Percentiles rank a stretch among this genome's conserved stretches.
Evolutionary conservation across 2,329 filamentous ascomycete genomes (phyloP).

Genomic region (Monilinia aucupariae): DNA sequence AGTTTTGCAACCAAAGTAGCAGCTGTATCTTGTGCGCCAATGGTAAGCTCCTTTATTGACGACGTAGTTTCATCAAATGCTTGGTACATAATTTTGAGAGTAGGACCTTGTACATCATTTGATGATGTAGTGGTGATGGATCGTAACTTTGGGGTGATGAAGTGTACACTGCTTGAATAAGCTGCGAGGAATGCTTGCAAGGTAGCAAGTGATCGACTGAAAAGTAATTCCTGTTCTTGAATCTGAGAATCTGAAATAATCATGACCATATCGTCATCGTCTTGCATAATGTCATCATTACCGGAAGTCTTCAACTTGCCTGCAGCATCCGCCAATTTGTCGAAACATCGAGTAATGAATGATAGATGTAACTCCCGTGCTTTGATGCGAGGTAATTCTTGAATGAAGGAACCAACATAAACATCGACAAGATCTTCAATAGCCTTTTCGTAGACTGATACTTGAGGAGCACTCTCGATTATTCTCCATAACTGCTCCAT

Average conservation of each 20-base stretch:
- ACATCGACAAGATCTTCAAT: constrained; percentile 67
- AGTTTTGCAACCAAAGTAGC: constrained; percentile 64
- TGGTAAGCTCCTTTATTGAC: constrained; percentile 55
- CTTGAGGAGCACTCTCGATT: constrained; percentile 62
- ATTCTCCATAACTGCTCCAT: constrained; percentile 79
- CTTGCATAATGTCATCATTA: constrained; percentile 40
- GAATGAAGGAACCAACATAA: constrained; percentile 55
- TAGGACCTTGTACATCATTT: constrained; percentile 54
- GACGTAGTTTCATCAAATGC: constrained; percentile 58
- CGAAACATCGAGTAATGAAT: constrained; percentile 68
- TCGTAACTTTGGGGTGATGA: constrained; percentile 53
- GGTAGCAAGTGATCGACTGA: constrained; percentile 63
- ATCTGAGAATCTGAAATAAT: constrained; percentile 45
- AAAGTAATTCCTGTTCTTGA: constrained; percentile 54
- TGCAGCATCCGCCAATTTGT: constrained; percentile 62
- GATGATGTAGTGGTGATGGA: constrained; percentile 48
- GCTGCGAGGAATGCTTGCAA: constrained; percentile 62
- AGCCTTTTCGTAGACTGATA: constrained; percentile 59
- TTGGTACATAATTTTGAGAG: constrained; percentile 66
- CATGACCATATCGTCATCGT: constrained; percentile 50
- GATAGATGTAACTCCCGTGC: constrained; percentile 58
- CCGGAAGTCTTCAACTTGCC: constrained; percentile 47
- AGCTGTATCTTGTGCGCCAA: constrained; percentile 67
- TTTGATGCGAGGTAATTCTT: constrained; percentile 44
- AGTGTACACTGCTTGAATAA: constrained; percentile 56